These are phyloP conservation scores for Pseudogymnoascus sp. DNA, from an alignment of 2,329 filamentous ascomycete species.

Conservation along the genomic window DNA sequence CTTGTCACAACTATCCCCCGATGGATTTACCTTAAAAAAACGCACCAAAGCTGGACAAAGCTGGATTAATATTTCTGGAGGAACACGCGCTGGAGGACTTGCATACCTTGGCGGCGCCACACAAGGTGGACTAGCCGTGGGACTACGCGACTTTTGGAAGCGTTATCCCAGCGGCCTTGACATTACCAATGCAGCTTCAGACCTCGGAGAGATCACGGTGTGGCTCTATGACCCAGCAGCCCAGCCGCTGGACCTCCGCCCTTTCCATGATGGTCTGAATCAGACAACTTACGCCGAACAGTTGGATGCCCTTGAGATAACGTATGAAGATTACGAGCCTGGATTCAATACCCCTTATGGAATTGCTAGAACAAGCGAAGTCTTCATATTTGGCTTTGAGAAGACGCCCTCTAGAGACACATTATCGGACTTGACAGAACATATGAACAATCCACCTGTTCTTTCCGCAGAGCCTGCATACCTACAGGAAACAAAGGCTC, in stretches of 20 bases:
- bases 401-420: slow-evolving; percentile 41
- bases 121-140: slow-evolving; percentile 49
- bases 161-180: slow-evolving; percentile 51
- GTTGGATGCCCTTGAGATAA: slow-evolving; percentile 51
- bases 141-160: slow-evolving; percentile 55
- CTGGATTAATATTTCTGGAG: slow-evolving; percentile 51
- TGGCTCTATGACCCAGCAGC: slow-evolving; percentile 53
- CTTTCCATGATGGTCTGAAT: slow-evolving; percentile 50
- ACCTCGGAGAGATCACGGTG: slow-evolving; percentile 44
- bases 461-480: slow-evolving; percentile 40
- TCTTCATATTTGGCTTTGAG: slow-evolving; percentile 45
- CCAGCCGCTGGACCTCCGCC: slow-evolving; percentile 45
- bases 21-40: slow-evolving; percentile 53
- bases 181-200: slow-evolving; percentile 40
- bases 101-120: slow-evolving; percentile 50
- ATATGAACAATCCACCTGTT: slow-evolving; percentile 44
- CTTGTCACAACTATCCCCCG: slow-evolving; percentile 47
- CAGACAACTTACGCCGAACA: slow-evolving; percentile 48
- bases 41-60: slow-evolving; percentile 47
- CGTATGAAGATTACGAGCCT: slow-evolving; percentile 53
- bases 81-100: slow-evolving; percentile 45
- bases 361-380: slow-evolving; percentile 48
- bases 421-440: slow-evolving; percentile 35
- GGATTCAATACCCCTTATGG: slow-evolving; percentile 49
- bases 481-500: slow-evolving; percentile 42